Evolutionary conservation across 1,284 basidiomycete species (phyloP).

Genomic region (Rhodotorula sp.): DNA sequence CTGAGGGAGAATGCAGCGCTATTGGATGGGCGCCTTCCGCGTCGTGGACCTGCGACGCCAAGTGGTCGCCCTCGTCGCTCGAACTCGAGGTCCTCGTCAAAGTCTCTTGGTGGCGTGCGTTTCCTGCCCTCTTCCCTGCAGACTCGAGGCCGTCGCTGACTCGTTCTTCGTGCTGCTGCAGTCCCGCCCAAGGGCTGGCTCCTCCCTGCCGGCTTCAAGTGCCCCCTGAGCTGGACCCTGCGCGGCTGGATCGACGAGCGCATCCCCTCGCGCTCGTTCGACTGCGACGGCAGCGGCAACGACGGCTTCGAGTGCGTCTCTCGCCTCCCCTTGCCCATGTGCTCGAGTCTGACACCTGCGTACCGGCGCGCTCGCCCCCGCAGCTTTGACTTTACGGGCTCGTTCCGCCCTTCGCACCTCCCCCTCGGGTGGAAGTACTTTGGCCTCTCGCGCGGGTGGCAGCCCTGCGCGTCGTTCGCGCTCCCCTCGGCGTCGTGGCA

Average conservation of each 20-base stretch:
- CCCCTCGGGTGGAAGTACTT: slow-evolving; percentile 12
- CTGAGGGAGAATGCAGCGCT: neutral
- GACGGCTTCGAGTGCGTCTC: slow-evolving; percentile 14
- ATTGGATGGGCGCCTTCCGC: slow-evolving; percentile 19
- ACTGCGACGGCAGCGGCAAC: neutral
- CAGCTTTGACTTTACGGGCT: slow-evolving; percentile 12
- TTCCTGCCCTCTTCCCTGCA: neutral
- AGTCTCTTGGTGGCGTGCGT: neutral
- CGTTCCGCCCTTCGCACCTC: neutral
- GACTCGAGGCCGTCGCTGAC: too few species aligned
- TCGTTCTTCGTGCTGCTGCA: too few species aligned
- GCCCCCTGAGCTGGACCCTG: slow-evolving; percentile 3
- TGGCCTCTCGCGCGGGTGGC: slow-evolving; percentile 7
- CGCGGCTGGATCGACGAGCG: slow-evolving; percentile 16
- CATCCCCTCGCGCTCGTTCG: slow-evolving; percentile 2
- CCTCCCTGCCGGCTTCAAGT: neutral
- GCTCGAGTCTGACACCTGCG: too few species aligned
- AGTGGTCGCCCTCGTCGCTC: neutral
- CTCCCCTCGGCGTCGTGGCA: neutral
- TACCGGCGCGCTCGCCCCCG: too few species aligned
- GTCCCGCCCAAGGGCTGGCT: neutral
- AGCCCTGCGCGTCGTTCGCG: neutral
- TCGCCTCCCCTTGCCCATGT: too few species aligned
- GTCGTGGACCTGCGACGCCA: slow-evolving; percentile 13
- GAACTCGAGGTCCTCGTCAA: neutral